Percentiles rank a stretch among this genome's conserved stretches.
phyloP scores from a whole-genome alignment of 2,329 filamentous ascomycete species.

The Cadophora malorum region DNA sequence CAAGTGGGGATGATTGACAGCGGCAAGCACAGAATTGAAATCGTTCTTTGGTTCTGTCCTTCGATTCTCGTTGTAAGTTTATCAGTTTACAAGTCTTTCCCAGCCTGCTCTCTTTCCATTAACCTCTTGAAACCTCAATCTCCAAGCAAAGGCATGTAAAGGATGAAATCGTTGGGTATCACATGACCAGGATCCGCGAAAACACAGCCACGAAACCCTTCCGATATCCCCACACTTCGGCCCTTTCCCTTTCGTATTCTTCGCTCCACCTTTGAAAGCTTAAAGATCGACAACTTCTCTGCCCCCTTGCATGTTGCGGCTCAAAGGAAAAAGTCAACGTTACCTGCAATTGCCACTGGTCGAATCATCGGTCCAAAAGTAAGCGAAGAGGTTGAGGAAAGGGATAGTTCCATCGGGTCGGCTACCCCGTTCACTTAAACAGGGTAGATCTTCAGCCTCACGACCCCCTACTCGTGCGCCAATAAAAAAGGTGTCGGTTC shows the following conservation, averaged over 20 bases:
- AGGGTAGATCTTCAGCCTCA: background rate
- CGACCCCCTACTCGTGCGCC: background rate
- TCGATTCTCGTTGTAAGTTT: background rate
- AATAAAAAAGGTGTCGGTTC: too few species aligned
- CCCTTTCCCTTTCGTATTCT: slow-evolving; percentile 12
- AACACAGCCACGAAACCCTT: slow-evolving; percentile 9
- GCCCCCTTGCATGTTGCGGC: background rate
- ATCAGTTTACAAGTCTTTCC: too few species aligned
- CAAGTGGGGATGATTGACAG: background rate
- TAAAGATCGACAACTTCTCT: slow-evolving; percentile 8
- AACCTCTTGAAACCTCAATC: background rate
- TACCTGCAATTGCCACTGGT: slow-evolving; percentile 13
- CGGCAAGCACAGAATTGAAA: slow-evolving; percentile 4
- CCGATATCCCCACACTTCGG: slow-evolving; percentile 1
- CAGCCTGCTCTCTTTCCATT: background rate
- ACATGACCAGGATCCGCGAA: background rate
- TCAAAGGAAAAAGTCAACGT: slow-evolving; percentile 15
- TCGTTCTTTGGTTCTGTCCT: background rate
- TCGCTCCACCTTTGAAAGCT: background rate
- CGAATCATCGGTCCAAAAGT: background rate
- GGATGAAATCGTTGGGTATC: background rate
- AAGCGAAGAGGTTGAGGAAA: background rate
- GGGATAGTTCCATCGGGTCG: background rate
- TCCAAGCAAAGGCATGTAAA: background rate
- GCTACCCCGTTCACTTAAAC: background rate